Conservation (phyloP, 164 flowering plant species). For the Vitis rupestris region DNA sequence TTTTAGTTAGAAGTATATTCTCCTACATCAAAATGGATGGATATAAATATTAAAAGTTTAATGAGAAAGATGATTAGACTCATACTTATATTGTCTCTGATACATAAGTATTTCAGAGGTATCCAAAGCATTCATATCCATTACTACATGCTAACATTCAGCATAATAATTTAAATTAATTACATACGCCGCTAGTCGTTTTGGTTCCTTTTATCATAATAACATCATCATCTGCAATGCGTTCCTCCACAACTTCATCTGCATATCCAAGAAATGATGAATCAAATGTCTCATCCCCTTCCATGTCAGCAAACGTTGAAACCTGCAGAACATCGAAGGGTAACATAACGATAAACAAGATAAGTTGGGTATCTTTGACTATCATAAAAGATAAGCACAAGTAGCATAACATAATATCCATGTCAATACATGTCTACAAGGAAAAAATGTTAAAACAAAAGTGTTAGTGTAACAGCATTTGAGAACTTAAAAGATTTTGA, state of each 20-base stretch:
- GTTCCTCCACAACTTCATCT: conserved; percentile 94
- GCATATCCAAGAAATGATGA: conserved; percentile 83
- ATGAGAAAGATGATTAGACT: no score
- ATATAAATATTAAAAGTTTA: no score
- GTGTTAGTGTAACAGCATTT: no score
- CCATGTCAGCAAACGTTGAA: conserved; percentile 98
- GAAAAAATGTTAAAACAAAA: no score
- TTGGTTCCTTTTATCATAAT: conserved; percentile 93
- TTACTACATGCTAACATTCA: neutral
- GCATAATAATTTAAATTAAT: neutral
- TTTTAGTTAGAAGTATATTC: no score
- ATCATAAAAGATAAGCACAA: neutral
- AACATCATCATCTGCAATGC: conserved; percentile 91
- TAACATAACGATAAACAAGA: neutral
- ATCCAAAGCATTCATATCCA: neutral
- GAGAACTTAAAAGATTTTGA: no score
- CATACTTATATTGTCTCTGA: no score
- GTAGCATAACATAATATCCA: neutral
- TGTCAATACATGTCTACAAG: neutral
- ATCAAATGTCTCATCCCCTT: conserved; percentile 98
- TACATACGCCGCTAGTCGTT: conserved; percentile 80
- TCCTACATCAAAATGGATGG: no score
- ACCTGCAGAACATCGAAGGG: conserved; percentile 45
- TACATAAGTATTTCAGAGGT: neutral
- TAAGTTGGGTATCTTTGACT: neutral